phyloP scores from a whole-genome alignment of 2,329 filamentous ascomycete species.

The Aspergillus sp. region DNA sequence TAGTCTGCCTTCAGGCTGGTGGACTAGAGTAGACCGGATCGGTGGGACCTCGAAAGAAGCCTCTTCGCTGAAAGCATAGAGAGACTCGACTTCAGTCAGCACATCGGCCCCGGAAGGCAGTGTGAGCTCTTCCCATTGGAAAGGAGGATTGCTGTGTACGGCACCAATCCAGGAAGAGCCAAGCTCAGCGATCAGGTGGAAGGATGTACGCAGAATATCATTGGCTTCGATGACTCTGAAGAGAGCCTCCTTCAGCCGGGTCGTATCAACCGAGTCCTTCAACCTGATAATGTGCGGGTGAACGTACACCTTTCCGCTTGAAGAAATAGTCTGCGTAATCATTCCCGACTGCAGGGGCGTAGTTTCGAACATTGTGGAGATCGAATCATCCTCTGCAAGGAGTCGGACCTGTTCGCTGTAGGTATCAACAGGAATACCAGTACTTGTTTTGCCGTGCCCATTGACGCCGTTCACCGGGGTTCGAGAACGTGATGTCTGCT shows the following conservation, averaged over 20 bases:
- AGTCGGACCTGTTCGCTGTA: slow-evolving; percentile 21
- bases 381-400: slow-evolving; percentile 20
- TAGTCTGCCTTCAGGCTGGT: slow-evolving; percentile 34
- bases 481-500: slow-evolving; percentile 6
- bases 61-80: slow-evolving; percentile 22
- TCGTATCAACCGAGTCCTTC: slow-evolving; percentile 43
- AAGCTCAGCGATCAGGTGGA: slow-evolving; percentile 28
- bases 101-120: slow-evolving; percentile 18
- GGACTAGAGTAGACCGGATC: slow-evolving; percentile 39
- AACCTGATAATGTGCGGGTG: slow-evolving; percentile 68
- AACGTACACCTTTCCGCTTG: slow-evolving; percentile 64
- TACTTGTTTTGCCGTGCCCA: background rate
- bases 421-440: slow-evolving; percentile 4
- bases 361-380: slow-evolving; percentile 51
- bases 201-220: slow-evolving; percentile 67
- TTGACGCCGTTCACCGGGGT: slow-evolving; percentile 10
- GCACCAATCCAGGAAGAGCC: slow-evolving; percentile 29
- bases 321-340: slow-evolving; percentile 67
- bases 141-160: slow-evolving; percentile 25
- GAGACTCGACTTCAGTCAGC: slow-evolving; percentile 12
- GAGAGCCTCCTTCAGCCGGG: slow-evolving; percentile 60
- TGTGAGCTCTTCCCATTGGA: slow-evolving; percentile 24
- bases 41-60: slow-evolving; percentile 27
- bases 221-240: slow-evolving; percentile 50
- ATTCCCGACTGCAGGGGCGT: slow-evolving; percentile 83